Evolutionary conservation across 306 rosid genomes (phyloP).

Genomic region (Psophocarpus tetragonolobus): DNA sequence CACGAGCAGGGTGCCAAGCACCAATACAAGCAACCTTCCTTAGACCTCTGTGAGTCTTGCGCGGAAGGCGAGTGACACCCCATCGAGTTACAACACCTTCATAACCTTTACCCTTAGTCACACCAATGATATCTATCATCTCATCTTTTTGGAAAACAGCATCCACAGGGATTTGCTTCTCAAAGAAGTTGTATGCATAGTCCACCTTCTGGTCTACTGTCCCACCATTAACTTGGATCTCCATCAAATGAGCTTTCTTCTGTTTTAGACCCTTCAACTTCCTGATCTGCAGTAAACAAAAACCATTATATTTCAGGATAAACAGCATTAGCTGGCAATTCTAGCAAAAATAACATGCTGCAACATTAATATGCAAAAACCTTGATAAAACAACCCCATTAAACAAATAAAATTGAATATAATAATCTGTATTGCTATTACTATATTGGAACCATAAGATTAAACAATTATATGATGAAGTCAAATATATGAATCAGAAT

Average conservation of each 20-base stretch:
- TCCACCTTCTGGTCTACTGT: slow-evolving; percentile 71
- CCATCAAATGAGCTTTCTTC: slow-evolving; percentile 91
- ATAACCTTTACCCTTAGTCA: slow-evolving; percentile 88
- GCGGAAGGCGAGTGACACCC: slow-evolving; percentile 94
- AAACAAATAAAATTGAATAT: no score
- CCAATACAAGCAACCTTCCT: slow-evolving; percentile 96
- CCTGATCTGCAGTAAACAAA: slow-evolving; percentile 49
- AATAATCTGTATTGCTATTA: no score
- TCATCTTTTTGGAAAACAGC: slow-evolving; percentile 89
- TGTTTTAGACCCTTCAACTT: slow-evolving; percentile 87
- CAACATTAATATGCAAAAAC: no score
- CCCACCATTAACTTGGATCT: slow-evolving; percentile 86
- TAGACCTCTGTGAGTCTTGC: slow-evolving; percentile 87
- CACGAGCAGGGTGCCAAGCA: slow-evolving; percentile 96
- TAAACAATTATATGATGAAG: background rate
- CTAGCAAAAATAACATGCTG: background rate
- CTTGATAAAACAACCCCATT: no score
- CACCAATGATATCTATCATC: slow-evolving; percentile 86
- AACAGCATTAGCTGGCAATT: background rate
- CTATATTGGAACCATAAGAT: background rate
- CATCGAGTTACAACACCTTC: slow-evolving; percentile 92
- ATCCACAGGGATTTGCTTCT: slow-evolving; percentile 77
- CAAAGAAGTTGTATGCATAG: slow-evolving; percentile 69
- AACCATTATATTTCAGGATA: background rate
- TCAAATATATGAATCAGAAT: background rate